Evolutionary conservation across 2,329 filamentous ascomycete genomes (phyloP).

Genomic region (Cytospora chrysosperma): DNA sequence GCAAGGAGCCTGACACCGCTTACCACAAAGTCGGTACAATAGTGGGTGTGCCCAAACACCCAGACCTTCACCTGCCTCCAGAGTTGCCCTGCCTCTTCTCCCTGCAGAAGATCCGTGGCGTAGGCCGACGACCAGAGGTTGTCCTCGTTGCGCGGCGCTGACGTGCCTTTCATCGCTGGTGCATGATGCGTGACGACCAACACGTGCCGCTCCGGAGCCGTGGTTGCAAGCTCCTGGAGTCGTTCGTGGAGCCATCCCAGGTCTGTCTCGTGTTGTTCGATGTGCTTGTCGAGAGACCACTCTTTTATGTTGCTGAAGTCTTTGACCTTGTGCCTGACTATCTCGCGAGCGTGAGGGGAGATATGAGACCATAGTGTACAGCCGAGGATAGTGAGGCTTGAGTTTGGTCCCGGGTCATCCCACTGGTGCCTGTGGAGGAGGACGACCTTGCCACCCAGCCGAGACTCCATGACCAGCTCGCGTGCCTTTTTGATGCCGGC

Average conservation of each 20-base stretch:
- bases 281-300: conserved; percentile 40
- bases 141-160: conserved; percentile 46
- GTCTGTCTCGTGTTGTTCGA: conserved; percentile 43
- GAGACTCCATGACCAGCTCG: conserved; percentile 39
- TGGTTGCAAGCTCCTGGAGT: conserved; percentile 28
- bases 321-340: conserved; percentile 49
- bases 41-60: conserved; percentile 52
- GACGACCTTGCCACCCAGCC: conserved; percentile 38
- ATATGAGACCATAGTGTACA: conserved; percentile 59
- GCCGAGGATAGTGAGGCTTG: conserved; percentile 51
- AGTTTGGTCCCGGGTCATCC: conserved; percentile 39
- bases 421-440: conserved; percentile 45
- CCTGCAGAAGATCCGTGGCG: conserved; percentile 46
- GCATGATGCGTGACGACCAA: conserved; percentile 58
- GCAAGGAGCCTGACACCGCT: conserved; percentile 40
- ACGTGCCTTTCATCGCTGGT: conserved; percentile 46
- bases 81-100: not conserved
- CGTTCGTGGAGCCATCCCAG: conserved; percentile 48
- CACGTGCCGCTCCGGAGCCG: conserved; percentile 31
- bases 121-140: conserved; percentile 51
- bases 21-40: conserved; percentile 37
- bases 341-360: conserved; percentile 35
- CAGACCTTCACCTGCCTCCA: conserved; percentile 35
- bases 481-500: conserved; percentile 39
- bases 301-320: conserved; percentile 38